Percentiles rank a stretch among this genome's conserved stretches.
These are phyloP conservation scores for Russula ochroleuca DNA, from an alignment of 768 basidiomycete genomes.

Conservation along the genomic window DNA sequence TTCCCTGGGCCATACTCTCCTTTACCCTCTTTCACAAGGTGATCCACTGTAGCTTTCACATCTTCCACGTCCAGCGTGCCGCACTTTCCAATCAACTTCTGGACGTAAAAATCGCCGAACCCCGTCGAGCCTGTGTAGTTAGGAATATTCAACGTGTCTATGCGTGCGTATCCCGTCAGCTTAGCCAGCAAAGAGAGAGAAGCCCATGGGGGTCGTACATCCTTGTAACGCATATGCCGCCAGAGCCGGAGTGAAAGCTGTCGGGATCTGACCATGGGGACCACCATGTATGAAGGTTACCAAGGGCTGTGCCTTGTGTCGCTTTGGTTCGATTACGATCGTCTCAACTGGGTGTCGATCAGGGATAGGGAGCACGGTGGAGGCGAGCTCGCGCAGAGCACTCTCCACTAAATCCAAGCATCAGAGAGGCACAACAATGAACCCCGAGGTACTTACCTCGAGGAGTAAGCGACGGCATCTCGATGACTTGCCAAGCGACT, in stretches of 20 bases:
- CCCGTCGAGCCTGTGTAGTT: slow-evolving; percentile 38
- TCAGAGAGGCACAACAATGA: not conserved
- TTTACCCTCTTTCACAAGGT: slow-evolving; percentile 30
- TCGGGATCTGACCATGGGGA: slow-evolving; percentile 30
- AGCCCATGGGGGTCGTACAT: slow-evolving; percentile 26
- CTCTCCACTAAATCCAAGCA: slow-evolving; percentile 7
- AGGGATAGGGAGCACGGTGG: slow-evolving; percentile 18
- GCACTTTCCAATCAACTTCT: slow-evolving; percentile 32
- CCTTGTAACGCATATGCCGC: slow-evolving; percentile 29
- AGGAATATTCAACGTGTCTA: slow-evolving; percentile 31
- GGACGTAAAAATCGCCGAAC: slow-evolving; percentile 33
- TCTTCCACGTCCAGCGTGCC: slow-evolving; percentile 37
- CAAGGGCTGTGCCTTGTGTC: slow-evolving; percentile 13
- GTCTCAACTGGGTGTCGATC: slow-evolving; percentile 25
- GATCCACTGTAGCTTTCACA: slow-evolving; percentile 29
- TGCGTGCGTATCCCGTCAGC: not conserved
- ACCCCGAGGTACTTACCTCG: slow-evolving; percentile 7
- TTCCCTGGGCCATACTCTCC: slow-evolving; percentile 29
- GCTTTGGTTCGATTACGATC: slow-evolving; percentile 24
- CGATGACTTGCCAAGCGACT: slow-evolving; percentile 24
- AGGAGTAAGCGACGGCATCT: slow-evolving; percentile 18
- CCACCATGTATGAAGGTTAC: slow-evolving; percentile 35
- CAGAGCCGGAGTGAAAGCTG: slow-evolving; percentile 26
- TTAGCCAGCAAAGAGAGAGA: not conserved
- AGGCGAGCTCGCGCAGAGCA: slow-evolving; percentile 19